Percentiles rank a stretch among this genome's conserved stretches.
Conservation (phyloP, 768 basidiomycete species). For the Pulveroboletus ravenelii region DNA sequence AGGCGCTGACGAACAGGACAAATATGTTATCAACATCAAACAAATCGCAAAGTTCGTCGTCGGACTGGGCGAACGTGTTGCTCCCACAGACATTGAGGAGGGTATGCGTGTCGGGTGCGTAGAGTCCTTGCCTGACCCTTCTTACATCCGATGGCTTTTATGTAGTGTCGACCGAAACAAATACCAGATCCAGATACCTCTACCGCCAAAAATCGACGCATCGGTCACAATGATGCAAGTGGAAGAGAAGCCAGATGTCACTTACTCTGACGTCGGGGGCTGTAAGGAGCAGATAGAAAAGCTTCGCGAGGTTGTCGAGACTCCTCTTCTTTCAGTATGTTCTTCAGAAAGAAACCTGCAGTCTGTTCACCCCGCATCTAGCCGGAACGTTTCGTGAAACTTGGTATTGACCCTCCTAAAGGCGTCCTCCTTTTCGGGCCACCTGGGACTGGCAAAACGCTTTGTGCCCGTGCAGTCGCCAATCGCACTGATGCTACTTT, state of each 20-base stretch:
- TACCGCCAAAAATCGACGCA: constrained; percentile 98
- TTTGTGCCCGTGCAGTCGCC: constrained; percentile 96
- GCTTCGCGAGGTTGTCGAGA: constrained; percentile 95
- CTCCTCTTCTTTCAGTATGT: constrained; percentile 86
- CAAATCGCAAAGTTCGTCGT: constrained; percentile 99
- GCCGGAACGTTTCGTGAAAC: constrained; percentile 98
- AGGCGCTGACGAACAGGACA: constrained; percentile 97
- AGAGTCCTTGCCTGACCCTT: neutral
- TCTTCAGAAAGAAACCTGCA: neutral
- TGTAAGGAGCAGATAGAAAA: constrained; percentile 99
- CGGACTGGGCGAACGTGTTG: constrained; percentile 91
- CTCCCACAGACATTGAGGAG: constrained; percentile 98
- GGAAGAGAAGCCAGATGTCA: constrained; percentile 97
- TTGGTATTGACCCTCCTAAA: constrained; percentile 98
- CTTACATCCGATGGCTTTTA: constrained; percentile 4
- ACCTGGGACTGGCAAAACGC: constrained; percentile 97
- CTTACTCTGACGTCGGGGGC: constrained; percentile 96
- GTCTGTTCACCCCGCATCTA: constrained; percentile 33
- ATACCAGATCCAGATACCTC: constrained; percentile 97
- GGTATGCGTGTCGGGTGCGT: constrained; percentile 99
- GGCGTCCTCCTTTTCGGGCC: constrained; percentile 95
- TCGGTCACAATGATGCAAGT: constrained; percentile 99
- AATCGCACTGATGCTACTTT: constrained; percentile 99
- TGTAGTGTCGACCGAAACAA: constrained; percentile 88
- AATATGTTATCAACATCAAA: constrained; percentile 99